Base-by-base conservation (phyloP, 371 early-diverging fungal genomes). In the Gilbertella persicaria region DNA sequence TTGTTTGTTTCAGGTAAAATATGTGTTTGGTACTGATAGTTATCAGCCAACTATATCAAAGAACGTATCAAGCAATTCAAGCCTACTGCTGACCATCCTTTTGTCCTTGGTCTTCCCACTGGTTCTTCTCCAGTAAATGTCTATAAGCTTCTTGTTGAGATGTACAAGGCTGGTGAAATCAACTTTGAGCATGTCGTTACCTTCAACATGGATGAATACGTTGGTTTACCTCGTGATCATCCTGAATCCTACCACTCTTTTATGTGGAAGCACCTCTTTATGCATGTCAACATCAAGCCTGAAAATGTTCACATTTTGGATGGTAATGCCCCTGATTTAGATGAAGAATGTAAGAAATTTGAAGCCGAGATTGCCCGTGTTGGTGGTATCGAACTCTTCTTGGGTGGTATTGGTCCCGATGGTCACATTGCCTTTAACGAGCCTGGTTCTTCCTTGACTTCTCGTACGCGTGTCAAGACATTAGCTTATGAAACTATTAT, bases 391-490 rank as follows among this genome's bases (percentile, higher is more conserved):
- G 66, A 65, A 33, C 57, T 65, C 50, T 65, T 65, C 37, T 53
- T 65, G 53, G 66, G 66, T 50, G 66, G 66, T 40, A 91, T 91
- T 47, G 92, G 93, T 17, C 91, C 92, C 8, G 92, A 92, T 70
- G 93, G 93, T 41, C 93, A 92, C 55, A 90, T 92, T 65, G 92
- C 92, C 28, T 92, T 92, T 66, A 92, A 92, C 59, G 93, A 91
- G 58, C 93, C 93, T 10, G 93, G 93, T 13, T 89, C 90, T 33
- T 91, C 91, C n/a, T 74, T 91, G 42, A 84, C 82, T 42, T 91
- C 91, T 6, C 80, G 88, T 21, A 92, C 93, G 7, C 83, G 93
- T 45, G 89, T 89, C 67, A 91, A 92, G 79, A 92, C 93, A 16
- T 73, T 92, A 25, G 91, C 92, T 4, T 91, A 90, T 62, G 93